These are phyloP conservation scores for Raffaelea arxii DNA, from an alignment of 2,329 filamentous ascomycete genomes.

Conservation along the genomic window DNA sequence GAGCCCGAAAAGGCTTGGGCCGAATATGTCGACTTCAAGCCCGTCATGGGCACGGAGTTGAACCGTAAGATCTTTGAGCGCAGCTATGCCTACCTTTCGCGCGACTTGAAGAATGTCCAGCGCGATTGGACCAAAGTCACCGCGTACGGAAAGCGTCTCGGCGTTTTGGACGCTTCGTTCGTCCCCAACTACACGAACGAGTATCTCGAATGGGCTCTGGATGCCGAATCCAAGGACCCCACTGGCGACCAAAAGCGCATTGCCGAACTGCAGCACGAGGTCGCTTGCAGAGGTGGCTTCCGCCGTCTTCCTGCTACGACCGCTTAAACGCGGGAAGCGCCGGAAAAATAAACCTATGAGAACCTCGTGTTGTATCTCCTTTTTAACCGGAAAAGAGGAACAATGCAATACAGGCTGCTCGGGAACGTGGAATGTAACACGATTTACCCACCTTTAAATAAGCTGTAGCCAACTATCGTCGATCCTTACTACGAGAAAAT, in stretches of 20 bases:
- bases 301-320: too few species aligned
- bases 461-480: too few species aligned
- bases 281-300: constrained; percentile 58
- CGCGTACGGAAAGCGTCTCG: constrained; percentile 63
- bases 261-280: constrained; percentile 56
- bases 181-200: constrained; percentile 66
- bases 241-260: constrained; percentile 67
- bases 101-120: constrained; percentile 41
- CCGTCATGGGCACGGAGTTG: constrained; percentile 54
- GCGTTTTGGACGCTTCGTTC: constrained; percentile 54
- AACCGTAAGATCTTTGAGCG: constrained; percentile 76
- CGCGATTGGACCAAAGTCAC: constrained; percentile 74
- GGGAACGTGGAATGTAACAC: too few species aligned
- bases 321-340: too few species aligned
- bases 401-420: too few species aligned
- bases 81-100: constrained; percentile 70
- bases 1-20: constrained; percentile 53
- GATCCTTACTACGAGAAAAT: too few species aligned
- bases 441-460: too few species aligned
- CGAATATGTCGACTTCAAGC: constrained; percentile 64
- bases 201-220: constrained; percentile 57
- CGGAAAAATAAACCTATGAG: too few species aligned
- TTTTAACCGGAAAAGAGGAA: too few species aligned
- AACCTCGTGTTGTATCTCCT: too few species aligned
- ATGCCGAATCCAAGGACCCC: constrained; percentile 54